A percentile compares a stretch with the other conserved stretches of the same genome.
phyloP scores from a whole-genome alignment of 2,329 filamentous ascomycete species.

The Pleurostoma richardsiae region DNA sequence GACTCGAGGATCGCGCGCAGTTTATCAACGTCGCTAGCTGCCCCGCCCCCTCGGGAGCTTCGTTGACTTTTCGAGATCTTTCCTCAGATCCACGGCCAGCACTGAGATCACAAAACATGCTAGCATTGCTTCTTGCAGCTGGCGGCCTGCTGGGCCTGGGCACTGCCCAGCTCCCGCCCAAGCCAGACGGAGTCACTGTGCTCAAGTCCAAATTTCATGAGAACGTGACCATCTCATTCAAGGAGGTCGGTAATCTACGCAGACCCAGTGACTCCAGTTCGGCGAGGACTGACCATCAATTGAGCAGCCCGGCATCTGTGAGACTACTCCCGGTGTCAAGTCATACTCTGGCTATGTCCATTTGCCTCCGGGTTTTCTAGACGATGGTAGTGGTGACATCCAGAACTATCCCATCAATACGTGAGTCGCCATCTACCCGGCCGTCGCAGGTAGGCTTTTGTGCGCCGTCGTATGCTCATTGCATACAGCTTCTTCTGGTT shows the following conservation, averaged over 20 bases:
- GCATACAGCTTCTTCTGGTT: constrained; percentile 7
- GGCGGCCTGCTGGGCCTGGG: neutral
- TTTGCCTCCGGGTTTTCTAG: constrained; percentile 30
- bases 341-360: constrained; percentile 5
- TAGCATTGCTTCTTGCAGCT: too few relatives aligned
- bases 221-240: constrained; percentile 5
- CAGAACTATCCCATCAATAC: constrained; percentile 5
- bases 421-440: neutral
- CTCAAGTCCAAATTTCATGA: constrained; percentile 24
- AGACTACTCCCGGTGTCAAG: constrained; percentile 6
- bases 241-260: constrained; percentile 1
- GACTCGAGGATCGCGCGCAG: too few relatives aligned
- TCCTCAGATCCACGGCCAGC: too few relatives aligned
- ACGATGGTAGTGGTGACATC: constrained; percentile 8
- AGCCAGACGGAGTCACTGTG: constrained; percentile 6
- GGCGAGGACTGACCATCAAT: neutral
- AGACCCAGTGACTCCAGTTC: neutral
- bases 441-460: too few relatives aligned
- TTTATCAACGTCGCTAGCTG: too few relatives aligned
- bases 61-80: too few relatives aligned
- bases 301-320: constrained; percentile 4
- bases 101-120: too few relatives aligned
- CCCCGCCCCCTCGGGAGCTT: too few relatives aligned
- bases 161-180: constrained; percentile 7
- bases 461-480: too few relatives aligned